phyloP scores from a whole-genome alignment of 768 basidiomycete species.

The Boletus huronensis region DNA sequence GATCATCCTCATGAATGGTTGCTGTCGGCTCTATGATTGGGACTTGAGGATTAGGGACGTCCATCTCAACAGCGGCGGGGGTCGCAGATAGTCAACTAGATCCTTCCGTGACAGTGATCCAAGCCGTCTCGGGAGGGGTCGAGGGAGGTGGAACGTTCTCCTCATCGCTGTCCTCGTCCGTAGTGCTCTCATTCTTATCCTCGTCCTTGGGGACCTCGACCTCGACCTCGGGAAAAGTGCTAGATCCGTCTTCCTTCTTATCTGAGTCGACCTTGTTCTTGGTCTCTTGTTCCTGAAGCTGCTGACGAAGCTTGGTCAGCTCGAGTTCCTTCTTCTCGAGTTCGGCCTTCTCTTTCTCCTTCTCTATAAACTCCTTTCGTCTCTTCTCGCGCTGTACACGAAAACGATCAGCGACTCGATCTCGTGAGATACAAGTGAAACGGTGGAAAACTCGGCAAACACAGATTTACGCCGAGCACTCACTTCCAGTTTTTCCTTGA shows the following conservation, averaged over 20 bases:
- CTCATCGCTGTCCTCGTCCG: conserved; percentile 41
- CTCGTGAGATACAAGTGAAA: conserved; percentile 2
- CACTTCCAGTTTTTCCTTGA: conserved; percentile 66
- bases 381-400: conserved; percentile 40
- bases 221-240: background rate
- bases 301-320: conserved; percentile 49
- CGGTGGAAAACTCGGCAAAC: conserved; percentile 19
- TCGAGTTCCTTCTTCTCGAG: conserved; percentile 64
- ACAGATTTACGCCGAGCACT: conserved; percentile 29
- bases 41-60: conserved; percentile 12
- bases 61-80: conserved; percentile 17
- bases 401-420: conserved; percentile 6
- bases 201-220: conserved; percentile 24
- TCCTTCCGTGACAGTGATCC: conserved; percentile 27
- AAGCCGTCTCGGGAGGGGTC: conserved; percentile 26
- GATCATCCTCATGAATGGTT: conserved; percentile 18
- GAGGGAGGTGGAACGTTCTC: conserved; percentile 38
- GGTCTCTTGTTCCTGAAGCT: conserved; percentile 52
- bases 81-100: conserved; percentile 32
- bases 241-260: conserved; percentile 40
- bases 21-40: conserved; percentile 28
- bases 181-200: conserved; percentile 31
- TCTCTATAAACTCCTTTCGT: conserved; percentile 41
- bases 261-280: conserved; percentile 43
- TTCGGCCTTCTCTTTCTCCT: conserved; percentile 58